Percentiles rank a stretch among this genome's conserved stretches.
Evolutionary conservation across 148 eudicot species (phyloP).

Genomic region (Limonium bicolor): DNA sequence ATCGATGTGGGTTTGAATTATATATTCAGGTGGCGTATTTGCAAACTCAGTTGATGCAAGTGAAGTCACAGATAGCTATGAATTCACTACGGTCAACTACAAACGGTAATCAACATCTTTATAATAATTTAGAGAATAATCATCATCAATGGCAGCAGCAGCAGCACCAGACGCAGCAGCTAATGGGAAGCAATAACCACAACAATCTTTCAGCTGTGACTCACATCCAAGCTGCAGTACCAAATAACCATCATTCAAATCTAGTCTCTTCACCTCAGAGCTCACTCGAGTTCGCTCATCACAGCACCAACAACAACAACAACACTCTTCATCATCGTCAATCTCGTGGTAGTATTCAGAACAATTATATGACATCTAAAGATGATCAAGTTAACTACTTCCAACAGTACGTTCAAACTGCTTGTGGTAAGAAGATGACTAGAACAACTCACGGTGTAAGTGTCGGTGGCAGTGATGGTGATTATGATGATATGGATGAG

Average conservation of each 20-base stretch:
- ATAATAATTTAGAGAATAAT: too few relatives aligned
- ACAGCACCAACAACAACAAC: neutral
- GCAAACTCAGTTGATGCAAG: conserved; percentile 86
- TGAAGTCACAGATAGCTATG: conserved; percentile 15
- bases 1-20: neutral
- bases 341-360: conserved; percentile 19
- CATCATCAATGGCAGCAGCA: conserved; percentile 1
- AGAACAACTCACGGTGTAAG: too few relatives aligned
- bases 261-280: conserved; percentile 44
- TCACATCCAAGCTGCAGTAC: conserved; percentile 1
- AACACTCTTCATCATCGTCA: too few relatives aligned
- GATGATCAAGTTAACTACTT: conserved; percentile 7
- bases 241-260: conserved; percentile 5
- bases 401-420: conserved; percentile 10
- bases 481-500: conserved; percentile 40
- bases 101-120: conserved; percentile 3
- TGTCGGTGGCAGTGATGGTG: too few relatives aligned
- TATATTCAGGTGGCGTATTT: conserved; percentile 58
- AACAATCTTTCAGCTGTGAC: neutral
- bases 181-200: neutral
- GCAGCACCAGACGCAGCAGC: too few relatives aligned
- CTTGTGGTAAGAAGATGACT: conserved; percentile 29
- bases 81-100: neutral
- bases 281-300: conserved; percentile 35
- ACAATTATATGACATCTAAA: conserved; percentile 3